Evolutionary conservation across 2,329 filamentous ascomycete genomes (phyloP).

Genomic region (Akanthomyces uredinophilus): DNA sequence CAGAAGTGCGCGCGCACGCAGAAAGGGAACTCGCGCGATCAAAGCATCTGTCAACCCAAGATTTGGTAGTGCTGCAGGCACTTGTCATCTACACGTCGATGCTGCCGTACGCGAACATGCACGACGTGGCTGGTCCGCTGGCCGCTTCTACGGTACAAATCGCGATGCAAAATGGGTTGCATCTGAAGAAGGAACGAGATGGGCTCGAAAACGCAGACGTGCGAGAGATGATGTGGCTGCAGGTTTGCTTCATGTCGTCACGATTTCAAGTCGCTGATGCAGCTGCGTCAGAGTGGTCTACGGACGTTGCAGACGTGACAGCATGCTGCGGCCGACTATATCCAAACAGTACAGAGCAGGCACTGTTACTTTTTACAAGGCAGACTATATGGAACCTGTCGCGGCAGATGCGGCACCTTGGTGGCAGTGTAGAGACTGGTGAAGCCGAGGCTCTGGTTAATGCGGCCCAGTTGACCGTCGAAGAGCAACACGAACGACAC

Average conservation of each 20-base stretch:
- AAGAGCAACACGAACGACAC: conserved; percentile 15
- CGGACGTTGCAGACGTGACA: neutral
- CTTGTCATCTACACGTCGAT: conserved; percentile 24
- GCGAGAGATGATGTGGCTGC: conserved; percentile 25
- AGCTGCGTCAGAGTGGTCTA: neutral
- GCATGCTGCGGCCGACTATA: neutral
- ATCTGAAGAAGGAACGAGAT: conserved; percentile 17
- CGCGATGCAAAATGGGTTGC: conserved; percentile 20
- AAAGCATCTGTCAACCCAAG: conserved; percentile 20
- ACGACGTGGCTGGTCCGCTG: conserved; percentile 23
- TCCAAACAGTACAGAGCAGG: conserved; percentile 10
- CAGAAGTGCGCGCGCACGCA: conserved; percentile 20
- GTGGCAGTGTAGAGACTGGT: neutral
- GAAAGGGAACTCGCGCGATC: conserved; percentile 24
- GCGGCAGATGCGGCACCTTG: neutral
- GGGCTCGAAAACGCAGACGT: neutral
- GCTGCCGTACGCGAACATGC: conserved; percentile 19
- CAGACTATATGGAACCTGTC: neutral
- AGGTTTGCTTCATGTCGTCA: conserved; percentile 26
- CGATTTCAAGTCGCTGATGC: conserved; percentile 15
- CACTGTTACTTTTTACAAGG: neutral
- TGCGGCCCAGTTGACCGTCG: conserved; percentile 15
- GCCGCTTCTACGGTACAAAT: conserved; percentile 22
- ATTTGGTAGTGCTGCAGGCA: conserved; percentile 23
- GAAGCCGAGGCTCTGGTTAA: neutral